Percentiles rank a stretch among this genome's conserved stretches.
phyloP scores from a whole-genome alignment of 306 rosid species.

The Corylus avellana region DNA sequence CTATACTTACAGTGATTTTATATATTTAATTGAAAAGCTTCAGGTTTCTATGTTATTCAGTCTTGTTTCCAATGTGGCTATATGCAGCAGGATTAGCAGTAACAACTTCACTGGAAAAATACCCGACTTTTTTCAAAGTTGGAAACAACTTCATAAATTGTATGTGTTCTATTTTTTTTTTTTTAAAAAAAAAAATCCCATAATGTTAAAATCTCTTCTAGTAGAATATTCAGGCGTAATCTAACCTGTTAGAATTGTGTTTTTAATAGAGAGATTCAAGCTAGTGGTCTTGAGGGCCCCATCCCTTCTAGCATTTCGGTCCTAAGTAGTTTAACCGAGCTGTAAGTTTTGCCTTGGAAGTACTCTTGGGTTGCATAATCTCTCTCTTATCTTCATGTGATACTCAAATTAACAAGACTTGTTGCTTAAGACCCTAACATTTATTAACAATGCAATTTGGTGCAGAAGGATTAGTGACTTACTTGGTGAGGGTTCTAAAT shows the following conservation, averaged over 20 bases:
- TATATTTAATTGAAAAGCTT: background rate
- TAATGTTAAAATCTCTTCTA: background rate
- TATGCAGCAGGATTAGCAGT: slow-evolving; percentile 29
- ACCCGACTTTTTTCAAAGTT: slow-evolving; percentile 19
- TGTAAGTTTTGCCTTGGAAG: slow-evolving; percentile 25
- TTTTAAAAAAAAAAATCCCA: background rate
- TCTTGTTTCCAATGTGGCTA: background rate
- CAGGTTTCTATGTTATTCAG: background rate
- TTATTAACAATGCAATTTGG: background rate
- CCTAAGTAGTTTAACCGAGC: slow-evolving; percentile 8
- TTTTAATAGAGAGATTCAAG: slow-evolving; percentile 36
- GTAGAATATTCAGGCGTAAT: background rate
- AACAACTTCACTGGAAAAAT: slow-evolving; percentile 41
- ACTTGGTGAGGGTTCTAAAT: slow-evolving; percentile 10
- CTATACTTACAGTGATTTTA: background rate
- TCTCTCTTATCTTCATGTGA: background rate
- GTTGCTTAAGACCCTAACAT: background rate
- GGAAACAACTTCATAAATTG: slow-evolving; percentile 16
- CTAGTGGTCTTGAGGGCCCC: slow-evolving; percentile 34
- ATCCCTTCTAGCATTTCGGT: slow-evolving; percentile 31
- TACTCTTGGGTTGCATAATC: background rate
- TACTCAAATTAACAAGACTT: background rate
- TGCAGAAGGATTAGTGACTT: slow-evolving; percentile 39
- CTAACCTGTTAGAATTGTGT: background rate
- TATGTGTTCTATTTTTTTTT: background rate